These are phyloP conservation scores for Syzygium jambos DNA, from an alignment of 345 rosid genomes.

Conservation along the genomic window DNA sequence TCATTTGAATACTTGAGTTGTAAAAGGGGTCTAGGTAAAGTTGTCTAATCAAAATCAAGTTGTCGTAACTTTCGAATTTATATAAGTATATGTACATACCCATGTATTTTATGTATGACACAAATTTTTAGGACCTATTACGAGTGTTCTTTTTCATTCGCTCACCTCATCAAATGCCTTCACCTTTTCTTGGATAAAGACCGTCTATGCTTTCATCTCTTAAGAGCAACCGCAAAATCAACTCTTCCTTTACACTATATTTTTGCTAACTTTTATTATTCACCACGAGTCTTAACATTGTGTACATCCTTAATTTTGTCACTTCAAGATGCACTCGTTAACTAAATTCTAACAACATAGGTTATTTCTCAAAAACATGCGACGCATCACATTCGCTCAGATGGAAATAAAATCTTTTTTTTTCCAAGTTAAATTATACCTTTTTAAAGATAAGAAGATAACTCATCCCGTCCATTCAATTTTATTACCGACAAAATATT, in stretches of 20 bases:
- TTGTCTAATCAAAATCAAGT: not conserved
- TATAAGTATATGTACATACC: not conserved
- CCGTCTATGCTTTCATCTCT: not conserved
- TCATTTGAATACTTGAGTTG: not conserved
- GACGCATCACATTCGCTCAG: accelerated
- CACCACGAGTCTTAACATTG: not conserved
- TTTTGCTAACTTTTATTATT: not conserved
- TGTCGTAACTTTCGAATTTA: not conserved
- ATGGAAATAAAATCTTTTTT: not conserved
- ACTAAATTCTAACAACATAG: not conserved
- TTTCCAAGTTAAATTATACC: not conserved
- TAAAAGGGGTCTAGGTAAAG: not conserved
- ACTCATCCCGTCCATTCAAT: not conserved
- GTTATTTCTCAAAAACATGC: not conserved
- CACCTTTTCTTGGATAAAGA: not conserved
- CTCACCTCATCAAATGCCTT: not conserved
- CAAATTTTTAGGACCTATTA: not conserved
- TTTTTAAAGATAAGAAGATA: not conserved
- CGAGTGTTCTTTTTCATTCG: not conserved
- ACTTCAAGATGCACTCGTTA: not conserved
- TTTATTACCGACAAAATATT: not conserved
- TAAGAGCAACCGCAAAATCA: not conserved
- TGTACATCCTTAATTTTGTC: too few species aligned
- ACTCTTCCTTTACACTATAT: not conserved
- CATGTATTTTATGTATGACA: not conserved